Base-by-base conservation (phyloP, 371 early-diverging fungal species). In the Lichtheimia ramosa region DNA sequence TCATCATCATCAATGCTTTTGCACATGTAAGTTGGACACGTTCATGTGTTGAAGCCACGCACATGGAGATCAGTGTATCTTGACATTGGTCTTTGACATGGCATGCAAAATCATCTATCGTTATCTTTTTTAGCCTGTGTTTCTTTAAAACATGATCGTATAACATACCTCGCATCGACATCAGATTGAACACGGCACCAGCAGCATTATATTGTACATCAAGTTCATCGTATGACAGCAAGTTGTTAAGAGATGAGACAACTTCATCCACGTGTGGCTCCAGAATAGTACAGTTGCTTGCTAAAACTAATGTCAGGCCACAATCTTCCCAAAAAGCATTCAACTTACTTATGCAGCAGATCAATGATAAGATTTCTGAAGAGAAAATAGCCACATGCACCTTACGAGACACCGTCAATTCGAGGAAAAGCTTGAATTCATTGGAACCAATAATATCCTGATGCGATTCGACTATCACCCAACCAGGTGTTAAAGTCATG, bases 161-260 rank as follows among this genome's bases (percentile, higher is more conserved):
- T 24, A 15, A 24, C 52, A 42, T 76, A 76, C 80, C 66, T 46
- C 68, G 63, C 68, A 76, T 75, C 4, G 77, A 70, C 66, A 71
- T 74, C 42, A 79, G 48, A 21, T 79, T 79, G 53, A 76, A 79
- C 21, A 79, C 62, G 10, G 80, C 80, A 21, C 73, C 73, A 3
- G 69, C 74, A 5, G 80, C 73, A 56, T 76, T 79, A 23, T 76
- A 76, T 43, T 79, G 80, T 14, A 76, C 74, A 34, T 76, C 74
- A 3, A 69, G 40, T 15, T 79, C 80, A 16, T 71, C 74, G 58
- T 65, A 66, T 2, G 59, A 28, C 21, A 79, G 15, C 24, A 79
- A 41, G 16, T 58, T 40, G 41, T 75, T 73, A 13, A 79, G 46
- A 7, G 73, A 69, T 24, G 63, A 60, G 5, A 74, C 63, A 15